Evolutionary conservation across 2,329 filamentous ascomycete species (phyloP), one percentile per base, ranked within the genome.

Genomic region (Pseudocercospora fuligena): DNA sequence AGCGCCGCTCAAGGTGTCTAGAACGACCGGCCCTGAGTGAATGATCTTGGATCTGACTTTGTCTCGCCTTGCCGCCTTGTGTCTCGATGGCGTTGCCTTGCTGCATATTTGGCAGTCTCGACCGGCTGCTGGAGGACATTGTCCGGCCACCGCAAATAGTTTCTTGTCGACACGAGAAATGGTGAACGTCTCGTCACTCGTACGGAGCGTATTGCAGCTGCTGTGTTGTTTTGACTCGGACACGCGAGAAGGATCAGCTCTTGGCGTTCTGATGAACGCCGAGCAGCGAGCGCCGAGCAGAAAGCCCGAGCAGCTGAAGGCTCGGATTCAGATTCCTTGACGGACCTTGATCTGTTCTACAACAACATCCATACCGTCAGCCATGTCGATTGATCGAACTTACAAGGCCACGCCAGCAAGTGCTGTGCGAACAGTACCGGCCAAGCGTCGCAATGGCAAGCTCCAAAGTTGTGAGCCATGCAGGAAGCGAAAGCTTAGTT

Each of bases 401-500:
- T 56, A 33, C 51, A 56, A 56, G 25, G 51, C 51, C 25, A 56
- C 51, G 27, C 51, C 51, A n/a, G 25, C 51, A 25, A 56, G 51
- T 31, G 27, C 60, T 31, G 51, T 56, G 16, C 23, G 27, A 27
- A 69, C 67, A 9, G 56, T 70, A 21, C 66, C 64, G 29, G 66
- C 64, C 54, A 71, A 70, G 23, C 70, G 72, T 1, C 70, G 72
- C 5, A 73, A 73, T 66, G 72, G 72, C 46, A 71, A 69, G 47
- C 60, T 73, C 5, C 72, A 73, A 61, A 67, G 66, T 51, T 72
- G 72, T 53, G 70, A 73, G 64, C 70, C 69, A 16, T 73, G 72
- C 56, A 65, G 72, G 21, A 67, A 67, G 19, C 63, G 70, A 16
- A 73, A 73, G 64, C 63, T 73, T 23, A 68, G 68, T n/a, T 73